Evolutionary conservation across 805 yeast genomes (phyloP).

Genomic region (Yarrowia bubula): DNA sequence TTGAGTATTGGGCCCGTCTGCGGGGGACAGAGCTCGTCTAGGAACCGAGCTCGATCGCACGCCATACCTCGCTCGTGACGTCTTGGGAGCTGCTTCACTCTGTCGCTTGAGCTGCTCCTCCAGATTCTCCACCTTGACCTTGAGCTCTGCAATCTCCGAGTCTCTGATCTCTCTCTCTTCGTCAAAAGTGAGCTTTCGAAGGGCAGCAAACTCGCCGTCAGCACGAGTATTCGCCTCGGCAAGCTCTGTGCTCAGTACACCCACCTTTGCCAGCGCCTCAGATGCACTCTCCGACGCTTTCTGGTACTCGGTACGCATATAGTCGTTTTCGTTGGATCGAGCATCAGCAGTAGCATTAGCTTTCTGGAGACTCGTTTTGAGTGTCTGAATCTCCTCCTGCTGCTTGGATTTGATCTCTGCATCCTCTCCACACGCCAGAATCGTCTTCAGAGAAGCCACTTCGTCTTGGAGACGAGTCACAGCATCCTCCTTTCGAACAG

Average conservation of each 20-base stretch:
- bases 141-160: constrained; percentile 35
- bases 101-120: constrained; percentile 38
- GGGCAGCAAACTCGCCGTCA: constrained; percentile 34
- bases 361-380: constrained; percentile 48
- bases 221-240: constrained; percentile 31
- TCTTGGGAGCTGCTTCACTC: constrained; percentile 29
- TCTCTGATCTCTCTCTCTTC: constrained; percentile 38
- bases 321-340: constrained; percentile 57
- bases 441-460: constrained; percentile 36
- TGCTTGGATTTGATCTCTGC: constrained; percentile 38
- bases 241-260: constrained; percentile 34
- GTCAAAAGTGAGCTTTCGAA: constrained; percentile 35
- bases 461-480: constrained; percentile 38
- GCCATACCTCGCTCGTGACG: constrained; percentile 33
- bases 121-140: constrained; percentile 34
- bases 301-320: constrained; percentile 43
- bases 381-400: constrained; percentile 46
- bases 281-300: constrained; percentile 37
- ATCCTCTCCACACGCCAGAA: constrained; percentile 32
- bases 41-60: constrained; percentile 35
- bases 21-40: constrained; percentile 30
- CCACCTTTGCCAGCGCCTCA: constrained; percentile 37
- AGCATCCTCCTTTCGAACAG: constrained; percentile 32
- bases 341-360: constrained; percentile 48
- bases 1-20: constrained; percentile 17